Evolutionary conservation across 1,139 yeast genomes (phyloP), one percentile per base, ranked within the genome.

Genomic region (Pichia sp.): DNA sequence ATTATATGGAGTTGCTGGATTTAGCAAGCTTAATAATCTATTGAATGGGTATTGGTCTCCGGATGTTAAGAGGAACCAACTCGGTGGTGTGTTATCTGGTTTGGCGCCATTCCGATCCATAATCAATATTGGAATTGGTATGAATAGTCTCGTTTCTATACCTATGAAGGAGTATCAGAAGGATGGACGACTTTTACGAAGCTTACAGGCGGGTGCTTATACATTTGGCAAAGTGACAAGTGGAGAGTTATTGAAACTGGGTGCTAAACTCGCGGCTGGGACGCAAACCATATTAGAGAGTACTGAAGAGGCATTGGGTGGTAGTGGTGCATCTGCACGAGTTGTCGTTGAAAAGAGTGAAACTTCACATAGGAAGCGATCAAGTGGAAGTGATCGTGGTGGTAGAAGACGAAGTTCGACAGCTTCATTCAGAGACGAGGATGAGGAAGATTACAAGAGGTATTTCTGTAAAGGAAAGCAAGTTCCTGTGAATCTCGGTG

Each of bases 261-360:
- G 96, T 0, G 94, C 84, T 0, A 85, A 82, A 50, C 55, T 88
- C 25, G 93, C 94, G 2, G 81, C 88, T 5, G 96, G 96, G 0
- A 85, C 96, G 0, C 96, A 87, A 53, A 77, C 78, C 0, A 59
- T 85, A 9, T 62, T 88, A 34, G 96, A 87, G 48, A 76, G 73
- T 41, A 81, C 94, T 0, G 97, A 88, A 53, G 81, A 76, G 43
- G 69, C 71, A 5, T 61, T 83, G 38, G 88, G 88, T 3, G 88
- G 88, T 2, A 67, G 67, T 42, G 87, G 87, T 0, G 59, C 76
- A 0, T 55, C 67, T 10, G 66, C 67, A 26, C 53, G 77, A 39
- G 33, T 54, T 25, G 30, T 23, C n/a, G 25, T 15, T n/a, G 25
- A 31, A 14, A 22, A 13, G 5, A 7, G 8, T 13, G 16, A 13